Percentiles rank a stretch among this genome's conserved stretches.
Conservation (phyloP, 2,329 filamentous ascomycete species). For the Cordyceps javanica region DNA sequence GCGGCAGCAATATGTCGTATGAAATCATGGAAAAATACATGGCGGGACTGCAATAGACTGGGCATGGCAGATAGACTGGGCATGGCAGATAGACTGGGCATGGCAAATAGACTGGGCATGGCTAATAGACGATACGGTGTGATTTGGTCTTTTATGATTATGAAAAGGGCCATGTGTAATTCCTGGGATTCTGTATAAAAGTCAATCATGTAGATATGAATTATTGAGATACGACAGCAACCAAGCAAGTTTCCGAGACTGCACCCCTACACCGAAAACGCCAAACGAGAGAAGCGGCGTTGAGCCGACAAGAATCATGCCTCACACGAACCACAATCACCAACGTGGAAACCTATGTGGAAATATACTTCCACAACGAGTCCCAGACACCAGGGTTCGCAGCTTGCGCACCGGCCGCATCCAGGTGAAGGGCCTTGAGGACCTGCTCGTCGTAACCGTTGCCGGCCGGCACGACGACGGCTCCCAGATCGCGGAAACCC, state of each 20-base stretch:
- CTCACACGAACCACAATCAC: too few relatives aligned
- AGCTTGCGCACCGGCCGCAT: neutral
- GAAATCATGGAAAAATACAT: constrained; percentile 23
- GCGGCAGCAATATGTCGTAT: constrained; percentile 27
- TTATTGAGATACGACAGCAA: too few relatives aligned
- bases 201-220: too few relatives aligned
- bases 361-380: constrained; percentile 9
- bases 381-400: neutral
- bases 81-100: neutral
- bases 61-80: neutral
- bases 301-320: too few relatives aligned
- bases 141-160: neutral
- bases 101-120: neutral
- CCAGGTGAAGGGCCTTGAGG: constrained; percentile 13
- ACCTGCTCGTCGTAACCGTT: constrained; percentile 11
- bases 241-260: neutral
- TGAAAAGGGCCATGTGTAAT: neutral
- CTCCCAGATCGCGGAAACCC: constrained; percentile 15
- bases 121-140: neutral
- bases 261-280: neutral
- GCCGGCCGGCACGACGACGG: constrained; percentile 10
- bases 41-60: neutral
- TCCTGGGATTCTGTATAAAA: too few relatives aligned
- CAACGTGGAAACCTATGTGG: too few relatives aligned
- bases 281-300: neutral